phyloP scores from a whole-genome alignment of 2,329 filamentous ascomycete genomes.

The Arthrinium puccinioides region DNA sequence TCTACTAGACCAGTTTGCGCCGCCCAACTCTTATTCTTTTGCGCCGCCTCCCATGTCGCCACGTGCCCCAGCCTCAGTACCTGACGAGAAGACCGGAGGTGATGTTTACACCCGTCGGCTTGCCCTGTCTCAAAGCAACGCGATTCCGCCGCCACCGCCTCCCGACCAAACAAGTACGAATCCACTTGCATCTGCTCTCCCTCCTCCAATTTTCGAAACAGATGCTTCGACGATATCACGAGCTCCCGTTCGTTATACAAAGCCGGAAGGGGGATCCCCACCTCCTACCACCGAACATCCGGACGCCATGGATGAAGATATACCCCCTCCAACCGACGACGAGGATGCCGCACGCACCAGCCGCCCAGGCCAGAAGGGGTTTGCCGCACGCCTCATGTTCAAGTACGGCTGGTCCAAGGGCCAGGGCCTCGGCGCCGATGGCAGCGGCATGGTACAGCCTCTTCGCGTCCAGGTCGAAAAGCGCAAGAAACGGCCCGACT shows the following conservation, averaged over 20 bases:
- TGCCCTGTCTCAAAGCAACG: slow-evolving; percentile 42
- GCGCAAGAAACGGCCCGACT: slow-evolving; percentile 69
- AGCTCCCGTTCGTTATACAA: slow-evolving; percentile 67
- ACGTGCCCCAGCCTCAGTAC: slow-evolving; percentile 35
- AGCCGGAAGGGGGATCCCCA: slow-evolving; percentile 41
- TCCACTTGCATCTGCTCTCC: slow-evolving; percentile 26
- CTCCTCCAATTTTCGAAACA: slow-evolving; percentile 22
- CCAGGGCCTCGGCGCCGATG: slow-evolving; percentile 74
- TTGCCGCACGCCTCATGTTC: slow-evolving; percentile 80
- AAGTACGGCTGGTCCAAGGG: slow-evolving; percentile 95
- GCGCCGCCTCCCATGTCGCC: slow-evolving; percentile 47
- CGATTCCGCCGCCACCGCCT: slow-evolving; percentile 14
- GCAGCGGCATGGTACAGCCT: slow-evolving; percentile 77
- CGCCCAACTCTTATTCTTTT: slow-evolving; percentile 48
- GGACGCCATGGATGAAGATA: slow-evolving; percentile 29
- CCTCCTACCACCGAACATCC: slow-evolving; percentile 28
- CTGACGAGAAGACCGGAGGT: slow-evolving; percentile 57
- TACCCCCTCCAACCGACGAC: slow-evolving; percentile 11
- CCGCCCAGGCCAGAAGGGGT: slow-evolving; percentile 73
- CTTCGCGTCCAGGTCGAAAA: slow-evolving; percentile 81
- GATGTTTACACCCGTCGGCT: slow-evolving; percentile 61
- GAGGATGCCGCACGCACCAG: slow-evolving; percentile 44
- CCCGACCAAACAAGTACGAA: slow-evolving; percentile 18
- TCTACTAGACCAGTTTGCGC: slow-evolving; percentile 49
- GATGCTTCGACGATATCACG: slow-evolving; percentile 62